Evolutionary conservation across 2,329 filamentous ascomycete species (phyloP).

Genomic region (Colletotrichum scovillei): DNA sequence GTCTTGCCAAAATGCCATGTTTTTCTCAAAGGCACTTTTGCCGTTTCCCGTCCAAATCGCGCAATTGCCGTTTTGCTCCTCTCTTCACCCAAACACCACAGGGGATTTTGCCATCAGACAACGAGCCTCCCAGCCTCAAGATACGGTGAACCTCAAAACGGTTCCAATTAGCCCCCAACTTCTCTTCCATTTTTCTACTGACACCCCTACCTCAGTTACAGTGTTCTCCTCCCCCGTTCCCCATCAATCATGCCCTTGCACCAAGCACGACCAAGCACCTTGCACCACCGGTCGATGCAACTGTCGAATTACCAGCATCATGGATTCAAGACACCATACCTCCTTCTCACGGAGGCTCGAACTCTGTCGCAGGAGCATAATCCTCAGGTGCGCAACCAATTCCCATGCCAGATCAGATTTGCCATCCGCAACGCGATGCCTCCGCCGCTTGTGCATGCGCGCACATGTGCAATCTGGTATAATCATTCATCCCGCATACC

Average conservation of each 20-base stretch:
- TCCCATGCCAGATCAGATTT: conserved; percentile 24
- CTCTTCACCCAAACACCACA: not conserved
- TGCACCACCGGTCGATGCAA: conserved; percentile 22
- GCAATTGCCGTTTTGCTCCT: not conserved
- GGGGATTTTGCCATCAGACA: not conserved
- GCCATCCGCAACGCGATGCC: conserved; percentile 10
- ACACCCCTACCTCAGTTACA: not conserved
- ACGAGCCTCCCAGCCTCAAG: not conserved
- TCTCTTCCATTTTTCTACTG: not conserved
- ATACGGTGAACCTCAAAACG: not conserved
- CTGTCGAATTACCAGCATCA: conserved; percentile 20
- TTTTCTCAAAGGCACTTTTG: conserved; percentile 25
- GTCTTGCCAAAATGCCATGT: conserved; percentile 26
- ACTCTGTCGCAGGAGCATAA: conserved; percentile 3
- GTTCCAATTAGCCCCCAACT: not conserved
- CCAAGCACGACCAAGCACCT: conserved; percentile 3
- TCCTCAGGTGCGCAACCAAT: not conserved
- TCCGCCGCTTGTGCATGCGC: not conserved
- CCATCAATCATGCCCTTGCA: not conserved
- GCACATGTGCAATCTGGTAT: not conserved
- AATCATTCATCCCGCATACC: not conserved
- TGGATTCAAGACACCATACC: conserved; percentile 19
- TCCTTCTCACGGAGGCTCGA: not conserved
- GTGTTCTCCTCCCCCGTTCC: not conserved
- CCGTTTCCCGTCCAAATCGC: conserved; percentile 11